Conservation (phyloP, 306 rosid species). For the Prunus salicina region DNA sequence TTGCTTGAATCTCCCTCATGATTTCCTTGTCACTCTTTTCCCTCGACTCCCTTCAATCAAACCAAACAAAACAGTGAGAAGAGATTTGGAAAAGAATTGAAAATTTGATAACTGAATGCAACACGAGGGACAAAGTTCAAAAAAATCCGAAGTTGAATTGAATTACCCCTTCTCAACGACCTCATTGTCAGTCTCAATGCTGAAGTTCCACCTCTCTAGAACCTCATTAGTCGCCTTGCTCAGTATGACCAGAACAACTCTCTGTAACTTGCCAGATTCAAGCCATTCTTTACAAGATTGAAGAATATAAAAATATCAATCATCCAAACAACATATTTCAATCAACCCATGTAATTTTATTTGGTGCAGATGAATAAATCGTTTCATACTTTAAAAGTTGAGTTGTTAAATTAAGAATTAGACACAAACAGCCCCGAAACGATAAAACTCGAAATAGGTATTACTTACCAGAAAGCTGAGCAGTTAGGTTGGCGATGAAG, state of each 20-base stretch:
- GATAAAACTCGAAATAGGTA: neutral
- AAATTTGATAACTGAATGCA: neutral
- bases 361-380: neutral
- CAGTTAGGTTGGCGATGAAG: slow-evolving; percentile 63
- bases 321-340: neutral
- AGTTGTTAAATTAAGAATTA: neutral
- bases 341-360: neutral
- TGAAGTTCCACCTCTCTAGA: slow-evolving; percentile 97
- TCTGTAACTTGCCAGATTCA: slow-evolving; percentile 95
- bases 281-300: slow-evolving; percentile 77
- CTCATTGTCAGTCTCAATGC: slow-evolving; percentile 86
- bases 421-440: slow-evolving; percentile 1
- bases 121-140: neutral
- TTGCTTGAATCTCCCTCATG: slow-evolving; percentile 99
- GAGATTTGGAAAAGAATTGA: neutral
- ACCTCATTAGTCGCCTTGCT: slow-evolving; percentile 77
- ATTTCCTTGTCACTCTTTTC: slow-evolving; percentile 98
- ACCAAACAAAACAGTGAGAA: neutral
- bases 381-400: neutral
- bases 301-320: slow-evolving; percentile 8
- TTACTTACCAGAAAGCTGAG: slow-evolving; percentile 80
- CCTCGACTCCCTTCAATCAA: slow-evolving; percentile 57
- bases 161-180: slow-evolving; percentile 82
- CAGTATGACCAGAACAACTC: slow-evolving; percentile 87
- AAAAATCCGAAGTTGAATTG: neutral